Evolutionary conservation across 78 protist genomes (phyloP).

Genomic region (Corallochytrium limacisporum): DNA sequence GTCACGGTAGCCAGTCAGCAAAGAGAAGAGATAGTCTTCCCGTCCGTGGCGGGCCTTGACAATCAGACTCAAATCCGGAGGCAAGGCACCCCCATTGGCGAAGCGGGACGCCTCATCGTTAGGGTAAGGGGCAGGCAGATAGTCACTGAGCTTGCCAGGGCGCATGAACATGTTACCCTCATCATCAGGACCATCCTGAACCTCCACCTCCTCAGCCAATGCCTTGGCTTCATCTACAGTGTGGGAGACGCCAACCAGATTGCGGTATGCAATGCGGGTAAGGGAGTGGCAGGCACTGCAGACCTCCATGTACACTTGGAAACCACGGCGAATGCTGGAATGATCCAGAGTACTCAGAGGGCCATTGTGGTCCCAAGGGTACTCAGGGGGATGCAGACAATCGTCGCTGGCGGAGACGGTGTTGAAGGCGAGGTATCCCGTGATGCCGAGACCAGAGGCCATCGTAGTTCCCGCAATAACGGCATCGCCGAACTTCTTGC

Average conservation of each 20-base stretch:
- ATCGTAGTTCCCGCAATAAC: no score
- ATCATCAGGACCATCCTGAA: conserved; percentile 42
- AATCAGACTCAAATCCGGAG: conserved; percentile 74
- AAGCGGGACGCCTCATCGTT: conserved; percentile 69
- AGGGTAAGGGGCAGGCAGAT: conserved; percentile 60
- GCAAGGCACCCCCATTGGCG: conserved; percentile 75
- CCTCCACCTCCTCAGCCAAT: conserved; percentile 22
- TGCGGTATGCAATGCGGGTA: conserved; percentile 51
- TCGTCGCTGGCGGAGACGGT: conserved; percentile 11
- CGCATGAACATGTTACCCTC: conserved; percentile 58
- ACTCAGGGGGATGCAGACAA: conserved; percentile 19
- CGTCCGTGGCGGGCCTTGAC: conserved; percentile 59
- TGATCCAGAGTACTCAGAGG: conserved; percentile 19
- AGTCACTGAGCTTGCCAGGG: conserved; percentile 77
- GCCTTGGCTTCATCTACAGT: conserved; percentile 61
- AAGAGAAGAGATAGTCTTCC: conserved; percentile 69
- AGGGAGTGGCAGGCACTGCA: conserved; percentile 77
- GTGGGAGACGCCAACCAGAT: conserved; percentile 48
- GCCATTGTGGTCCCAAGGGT: conserved; percentile 46
- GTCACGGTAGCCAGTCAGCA: conserved; percentile 64
- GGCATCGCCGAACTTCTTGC: no score
- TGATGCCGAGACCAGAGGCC: not conserved
- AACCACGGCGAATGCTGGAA: conserved; percentile 68
- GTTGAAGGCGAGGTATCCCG: not conserved
- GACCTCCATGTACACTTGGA: conserved; percentile 70